Evolutionary conservation across 2,329 filamentous ascomycete species (phyloP), one percentile per base, ranked within the genome.

Genomic region (Metarhizium sp.): DNA sequence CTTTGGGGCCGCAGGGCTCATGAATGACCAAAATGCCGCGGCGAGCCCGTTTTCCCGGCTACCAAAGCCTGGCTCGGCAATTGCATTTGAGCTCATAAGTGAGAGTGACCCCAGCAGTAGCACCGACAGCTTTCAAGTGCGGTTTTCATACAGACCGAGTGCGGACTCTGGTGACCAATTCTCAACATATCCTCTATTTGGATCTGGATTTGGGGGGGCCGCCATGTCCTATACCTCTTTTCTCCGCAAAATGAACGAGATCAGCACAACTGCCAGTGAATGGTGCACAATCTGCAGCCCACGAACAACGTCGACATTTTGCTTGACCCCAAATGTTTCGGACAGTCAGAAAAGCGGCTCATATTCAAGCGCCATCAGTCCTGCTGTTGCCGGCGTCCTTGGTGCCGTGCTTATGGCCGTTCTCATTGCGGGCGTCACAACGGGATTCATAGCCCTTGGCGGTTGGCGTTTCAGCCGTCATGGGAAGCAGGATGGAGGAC

Each of bases 11-110:
- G 67, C 76, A 0, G 68, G 71, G 0, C 72, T 84, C 7, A 72
- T 73, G 4, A 74, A 73, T 51, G 63, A 67, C 0, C 67, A 82
- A 52, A 82, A 84, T 64, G 76, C 71, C n/a, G 75, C 78, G 4
- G 73, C 65, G 49, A 64, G 57, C 36, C 66, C 59, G 60, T 68
- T 71, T 53, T 64, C 65, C 3, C 59, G 57, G 2, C 57, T 83
- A 14, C 84, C 87, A 0, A 78, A 85, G 60, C 89, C 90, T 42
- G 90, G 90, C 0, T 85, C 84, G 1, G 79, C 82, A 45, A 86
- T 95, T 78, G 75, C 81, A 0, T 91, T 94, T 65, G 91, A 96
- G 71, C 67, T 85, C 18, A 67, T 75, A 38, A 67, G 69, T 11
- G 59, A 67, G 16, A 40, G 11, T 18, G n/a, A 30, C 57, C 53